Evolutionary conservation across 768 basidiomycete genomes (phyloP), one percentile per base, ranked within the genome.

Genomic region (Pleurotus citrinopileatus): DNA sequence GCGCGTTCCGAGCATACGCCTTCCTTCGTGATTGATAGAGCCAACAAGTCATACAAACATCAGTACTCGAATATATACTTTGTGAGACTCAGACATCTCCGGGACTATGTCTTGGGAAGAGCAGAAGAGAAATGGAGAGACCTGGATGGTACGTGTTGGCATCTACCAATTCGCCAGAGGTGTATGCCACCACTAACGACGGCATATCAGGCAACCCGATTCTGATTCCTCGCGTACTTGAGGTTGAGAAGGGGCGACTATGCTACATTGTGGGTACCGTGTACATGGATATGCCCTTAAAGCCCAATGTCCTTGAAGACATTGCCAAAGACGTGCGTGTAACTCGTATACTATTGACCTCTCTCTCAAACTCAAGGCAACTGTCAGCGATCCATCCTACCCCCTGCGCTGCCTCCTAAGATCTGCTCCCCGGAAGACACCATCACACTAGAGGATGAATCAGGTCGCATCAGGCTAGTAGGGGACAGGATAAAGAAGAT

Each of bases 221-320:
- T 9, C 77, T 86, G 26, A 81, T 95, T n/a, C 78, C 84, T 4
- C 79, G 91, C 26, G 89, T 96, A 2, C 82, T 97, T 3, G 96
- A 98, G 55, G 87, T 98, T 6, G 73, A 84, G 42, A 90, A 92
- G 61, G 87, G 88, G 1, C 76, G 88, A 61, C 73, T 96, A 52
- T 97, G 94, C 68, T 98, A 88, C 68, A 81, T 98, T 57, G 75
- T 97, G 52, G 97, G 97, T 3, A 99, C 97, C 0, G 86, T 98
- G 4, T 99, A 98, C 68, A 88, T 98, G 85, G 94, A 99, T 56
- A 99, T 99, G 97, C 92, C 94, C 7, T 76, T 98, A 48, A 99
- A 99, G 65, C 96, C 96, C 0, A 98, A 98, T 63, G 91, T 99
- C n/a, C 79, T 99, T 57, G 89, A 94, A 61, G 97, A 99, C 59